A percentile compares a stretch with the other conserved stretches of the same genome.
phyloP scores from a whole-genome alignment of 805 yeast genomes.

The Teunomyces aglyptinius region DNA sequence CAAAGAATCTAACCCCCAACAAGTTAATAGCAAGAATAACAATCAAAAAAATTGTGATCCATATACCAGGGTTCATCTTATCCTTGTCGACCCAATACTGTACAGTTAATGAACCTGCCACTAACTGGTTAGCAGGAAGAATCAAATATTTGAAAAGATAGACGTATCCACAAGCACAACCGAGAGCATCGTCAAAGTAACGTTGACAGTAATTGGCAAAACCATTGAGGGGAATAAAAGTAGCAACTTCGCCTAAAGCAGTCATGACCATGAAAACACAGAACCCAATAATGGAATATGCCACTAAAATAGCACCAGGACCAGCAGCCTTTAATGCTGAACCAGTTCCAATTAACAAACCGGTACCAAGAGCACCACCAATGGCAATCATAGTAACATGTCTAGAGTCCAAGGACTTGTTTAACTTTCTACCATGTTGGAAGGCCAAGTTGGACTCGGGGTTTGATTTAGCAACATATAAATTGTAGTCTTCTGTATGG shows the following conservation, averaged over 20 bases:
- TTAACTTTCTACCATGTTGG: conserved; percentile 19
- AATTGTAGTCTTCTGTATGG: conserved; percentile 49
- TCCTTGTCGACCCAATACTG: conserved; percentile 52
- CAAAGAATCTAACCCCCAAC: conserved; percentile 45
- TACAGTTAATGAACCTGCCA: conserved; percentile 56
- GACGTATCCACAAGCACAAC: conserved; percentile 67
- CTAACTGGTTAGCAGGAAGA: conserved; percentile 62
- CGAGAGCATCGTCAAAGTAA: conserved; percentile 64
- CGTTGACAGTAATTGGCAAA: conserved; percentile 65
- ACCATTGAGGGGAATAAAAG: conserved; percentile 66
- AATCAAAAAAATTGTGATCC: conserved; percentile 50
- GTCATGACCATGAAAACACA: conserved; percentile 69
- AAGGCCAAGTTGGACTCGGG: conserved; percentile 34
- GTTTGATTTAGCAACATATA: conserved; percentile 45
- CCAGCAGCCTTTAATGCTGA: conserved; percentile 69
- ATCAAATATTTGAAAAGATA: conserved; percentile 56
- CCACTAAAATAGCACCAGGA: conserved; percentile 60
- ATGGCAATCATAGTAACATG: conserved; percentile 74
- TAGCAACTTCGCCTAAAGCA: conserved; percentile 67
- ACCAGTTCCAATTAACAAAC: conserved; percentile 75
- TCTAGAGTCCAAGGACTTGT: conserved; percentile 46
- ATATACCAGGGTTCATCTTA: conserved; percentile 53
- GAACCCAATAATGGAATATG: conserved; percentile 69
- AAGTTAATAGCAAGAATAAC: conserved; percentile 41
- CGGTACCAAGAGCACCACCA: conserved; percentile 84